Base-by-base conservation (phyloP, 768 basidiomycete species). In the Coprinellus aureogranulatus region DNA sequence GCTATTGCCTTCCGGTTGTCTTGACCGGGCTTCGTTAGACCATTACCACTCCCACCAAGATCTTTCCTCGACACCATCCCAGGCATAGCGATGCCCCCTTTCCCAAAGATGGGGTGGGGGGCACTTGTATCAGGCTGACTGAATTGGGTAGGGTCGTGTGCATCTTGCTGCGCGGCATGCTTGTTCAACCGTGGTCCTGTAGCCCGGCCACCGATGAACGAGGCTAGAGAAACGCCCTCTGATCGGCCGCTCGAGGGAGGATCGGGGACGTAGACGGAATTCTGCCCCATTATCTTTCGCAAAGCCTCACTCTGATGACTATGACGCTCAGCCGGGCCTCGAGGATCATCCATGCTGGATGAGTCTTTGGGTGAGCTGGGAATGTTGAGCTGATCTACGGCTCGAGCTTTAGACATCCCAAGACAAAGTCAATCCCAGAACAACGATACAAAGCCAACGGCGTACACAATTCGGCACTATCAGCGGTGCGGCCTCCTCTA, bases 201-300 rank as follows among this genome's bases (percentile, higher is more conserved):
- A 14, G 86, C 90, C 26, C 78, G 82, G 6, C 91, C 90, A 37
- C 91, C 91, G 62, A 92, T 92, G 68, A 92, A 90, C 2, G 87
- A 81, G 0, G 91, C 90, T 26, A 92, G 79, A 2, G 91, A 93
- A 9, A 88, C 84, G 11, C 84, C 75, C 41, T 81, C 75, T 2
- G 77, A 59, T 52, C 66, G 60, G 72, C 78, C 62, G 25, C 66
- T 60, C 46, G 62, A 59, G 56, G 62, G 47, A 34, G 26, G 27
- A 3, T 22, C 42, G 25, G 57, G 57, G 2, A 58, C 31, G 31
- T 68, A 66, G 4, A 71, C 68, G 4, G 66, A 62, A 51, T 71
- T 71, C 49, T 64, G 59, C 55, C 76, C 79, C 64, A 72, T 74
- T 39, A 83, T 77, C 65, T 78, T 82, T 58, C 73, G 72, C 55